A percentile compares a stretch with the other conserved stretches of the same genome.
phyloP scores from a whole-genome alignment of 169 alveolate genomes.

The Plasmodium gonderi region DNA sequence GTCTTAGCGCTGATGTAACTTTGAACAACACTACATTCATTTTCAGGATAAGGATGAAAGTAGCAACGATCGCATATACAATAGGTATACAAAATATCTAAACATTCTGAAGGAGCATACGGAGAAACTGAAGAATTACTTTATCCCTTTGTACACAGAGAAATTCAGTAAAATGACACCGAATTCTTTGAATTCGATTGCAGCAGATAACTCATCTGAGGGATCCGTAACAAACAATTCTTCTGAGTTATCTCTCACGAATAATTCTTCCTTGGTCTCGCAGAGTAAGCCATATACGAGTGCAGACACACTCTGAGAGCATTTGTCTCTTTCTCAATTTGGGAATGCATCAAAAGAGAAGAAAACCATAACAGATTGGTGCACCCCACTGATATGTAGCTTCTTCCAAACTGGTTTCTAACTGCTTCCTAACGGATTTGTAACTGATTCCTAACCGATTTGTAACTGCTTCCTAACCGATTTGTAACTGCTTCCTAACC shows the following conservation, averaged over 20 bases:
- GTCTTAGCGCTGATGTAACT: too few relatives aligned
- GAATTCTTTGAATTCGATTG: slow-evolving; percentile 3
- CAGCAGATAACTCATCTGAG: slow-evolving; percentile 24
- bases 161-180: slow-evolving; percentile 4
- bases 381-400: too few relatives aligned
- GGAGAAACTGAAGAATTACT: slow-evolving; percentile 50
- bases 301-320: background rate
- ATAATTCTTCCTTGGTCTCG: slow-evolving; percentile 37
- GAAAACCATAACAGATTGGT: too few relatives aligned
- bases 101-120: slow-evolving; percentile 50
- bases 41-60: slow-evolving; percentile 44
- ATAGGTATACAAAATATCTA: slow-evolving; percentile 30
- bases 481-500: too few relatives aligned
- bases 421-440: too few relatives aligned
- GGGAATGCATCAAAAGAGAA: too few relatives aligned
- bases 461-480: too few relatives aligned
- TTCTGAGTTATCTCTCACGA: slow-evolving; percentile 38
- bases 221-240: slow-evolving; percentile 53
- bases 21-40: background rate
- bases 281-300: too few relatives aligned
- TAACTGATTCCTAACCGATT: too few relatives aligned
- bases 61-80: slow-evolving; percentile 34
- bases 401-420: too few relatives aligned
- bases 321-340: background rate
- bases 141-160: slow-evolving; percentile 53